Percentiles rank a stretch among this genome's conserved stretches.
Evolutionary conservation across 768 basidiomycete species (phyloP).

Genomic region (Phlegmacium glaucopus): DNA sequence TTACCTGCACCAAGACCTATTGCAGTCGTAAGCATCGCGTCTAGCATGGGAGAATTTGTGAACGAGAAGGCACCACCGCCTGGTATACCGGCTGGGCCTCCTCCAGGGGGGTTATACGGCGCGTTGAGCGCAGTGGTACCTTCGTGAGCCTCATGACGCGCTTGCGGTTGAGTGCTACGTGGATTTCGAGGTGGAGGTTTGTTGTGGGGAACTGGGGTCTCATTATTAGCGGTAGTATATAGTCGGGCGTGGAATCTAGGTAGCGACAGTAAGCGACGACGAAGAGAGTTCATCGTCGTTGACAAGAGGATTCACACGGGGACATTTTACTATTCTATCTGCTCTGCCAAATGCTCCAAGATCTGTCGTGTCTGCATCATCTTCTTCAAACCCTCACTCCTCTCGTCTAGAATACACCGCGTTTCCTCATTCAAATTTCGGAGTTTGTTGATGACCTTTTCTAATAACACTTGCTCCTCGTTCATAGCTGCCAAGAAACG

Average conservation of each 20-base stretch:
- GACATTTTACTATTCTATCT: no score
- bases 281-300: no score
- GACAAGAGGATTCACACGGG: no score
- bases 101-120: conserved; percentile 43
- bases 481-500: no score
- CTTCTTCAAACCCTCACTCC: no score
- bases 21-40: conserved; percentile 56
- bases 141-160: conserved; percentile 41
- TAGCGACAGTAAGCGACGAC: no score
- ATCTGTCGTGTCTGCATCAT: no score
- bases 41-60: conserved; percentile 42
- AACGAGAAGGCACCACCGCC: conserved; percentile 32
- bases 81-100: conserved; percentile 26
- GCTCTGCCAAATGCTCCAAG: no score
- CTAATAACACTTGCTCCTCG: no score
- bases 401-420: no score
- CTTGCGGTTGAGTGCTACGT: conserved; percentile 15
- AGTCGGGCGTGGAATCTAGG: background rate
- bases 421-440: no score
- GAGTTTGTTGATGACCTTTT: no score
- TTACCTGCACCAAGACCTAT: conserved; percentile 60
- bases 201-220: background rate
- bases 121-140: conserved; percentile 33
- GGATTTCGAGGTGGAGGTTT: background rate
- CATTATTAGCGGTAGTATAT: conserved; percentile 8